Evolutionary conservation across 305 asterid species (phyloP).

Genomic region (Galium porrigens): DNA sequence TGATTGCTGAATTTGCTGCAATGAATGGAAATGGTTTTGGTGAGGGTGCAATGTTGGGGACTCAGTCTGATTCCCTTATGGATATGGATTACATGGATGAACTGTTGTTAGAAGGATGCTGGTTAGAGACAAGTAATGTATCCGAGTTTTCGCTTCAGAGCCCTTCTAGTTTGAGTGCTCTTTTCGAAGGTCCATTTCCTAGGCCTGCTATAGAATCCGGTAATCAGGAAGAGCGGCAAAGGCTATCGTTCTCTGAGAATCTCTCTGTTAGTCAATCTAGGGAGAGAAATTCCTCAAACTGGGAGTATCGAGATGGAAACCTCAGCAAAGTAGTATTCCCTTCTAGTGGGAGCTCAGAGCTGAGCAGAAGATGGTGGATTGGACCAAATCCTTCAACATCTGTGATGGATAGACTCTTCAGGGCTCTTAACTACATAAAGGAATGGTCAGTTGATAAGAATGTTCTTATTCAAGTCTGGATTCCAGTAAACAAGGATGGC

Average conservation of each 20-base stretch:
- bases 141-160: slow-evolving; percentile 42
- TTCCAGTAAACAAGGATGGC: slow-evolving; percentile 51
- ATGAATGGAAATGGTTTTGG: slow-evolving; percentile 59
- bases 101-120: slow-evolving; percentile 52
- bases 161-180: slow-evolving; percentile 32
- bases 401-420: slow-evolving; percentile 50
- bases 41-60: slow-evolving; percentile 23
- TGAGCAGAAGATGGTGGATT: slow-evolving; percentile 48
- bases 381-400: slow-evolving; percentile 41
- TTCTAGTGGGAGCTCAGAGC: slow-evolving; percentile 25
- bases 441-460: slow-evolving; percentile 37
- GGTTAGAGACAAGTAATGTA: slow-evolving; percentile 57
- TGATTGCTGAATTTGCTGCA: slow-evolving; percentile 6
- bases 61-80: slow-evolving; percentile 41
- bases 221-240: slow-evolving; percentile 39
- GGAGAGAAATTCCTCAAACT: slow-evolving; percentile 20
- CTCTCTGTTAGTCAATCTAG: slow-evolving; percentile 34
- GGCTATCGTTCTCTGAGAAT: slow-evolving; percentile 38
- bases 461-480: slow-evolving; percentile 70
- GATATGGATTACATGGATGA: slow-evolving; percentile 83
- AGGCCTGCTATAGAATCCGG: slow-evolving; percentile 39
- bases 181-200: slow-evolving; percentile 41
- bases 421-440: slow-evolving; percentile 44
- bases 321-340: slow-evolving; percentile 17
- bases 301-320: slow-evolving; percentile 25